Conservation (phyloP, 164 flowering plant species). For the Umbellularia californica region DNA sequence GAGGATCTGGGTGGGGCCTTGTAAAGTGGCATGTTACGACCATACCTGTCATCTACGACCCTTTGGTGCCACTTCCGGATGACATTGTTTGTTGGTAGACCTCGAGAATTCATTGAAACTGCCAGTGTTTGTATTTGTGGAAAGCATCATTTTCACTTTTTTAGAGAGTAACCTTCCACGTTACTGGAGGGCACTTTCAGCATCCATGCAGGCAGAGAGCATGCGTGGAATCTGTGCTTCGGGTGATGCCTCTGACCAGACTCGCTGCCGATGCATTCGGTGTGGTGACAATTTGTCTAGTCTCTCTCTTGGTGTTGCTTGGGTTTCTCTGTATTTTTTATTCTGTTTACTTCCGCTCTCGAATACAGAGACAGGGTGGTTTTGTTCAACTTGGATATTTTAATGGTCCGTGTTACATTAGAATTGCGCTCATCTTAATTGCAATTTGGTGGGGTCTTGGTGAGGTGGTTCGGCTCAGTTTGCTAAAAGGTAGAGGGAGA, state of each 20-base stretch:
- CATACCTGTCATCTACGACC: neutral
- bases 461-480: slow-evolving; percentile 63
- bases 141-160: slow-evolving; percentile 9
- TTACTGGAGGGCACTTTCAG: slow-evolving; percentile 28
- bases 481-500: slow-evolving; percentile 51
- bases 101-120: neutral
- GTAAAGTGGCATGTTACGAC: neutral
- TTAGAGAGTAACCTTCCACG: slow-evolving; percentile 26
- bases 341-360: slow-evolving; percentile 63
- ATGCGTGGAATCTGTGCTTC: slow-evolving; percentile 90
- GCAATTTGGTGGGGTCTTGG: slow-evolving; percentile 87
- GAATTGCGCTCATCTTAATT: slow-evolving; percentile 54
- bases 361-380: slow-evolving; percentile 42
- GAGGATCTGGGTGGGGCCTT: neutral
- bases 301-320: slow-evolving; percentile 50
- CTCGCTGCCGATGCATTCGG: slow-evolving; percentile 90
- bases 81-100: neutral
- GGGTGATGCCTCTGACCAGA: slow-evolving; percentile 99
- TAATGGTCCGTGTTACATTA: slow-evolving; percentile 87
- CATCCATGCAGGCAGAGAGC: slow-evolving; percentile 97
- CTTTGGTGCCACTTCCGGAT: neutral
- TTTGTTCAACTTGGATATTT: slow-evolving; percentile 62
- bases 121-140: slow-evolving; percentile 4
- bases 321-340: slow-evolving; percentile 78
- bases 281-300: slow-evolving; percentile 91